Base-by-base conservation (phyloP, 352 stramenopile species). In the Phytophthora hibernalis region DNA sequence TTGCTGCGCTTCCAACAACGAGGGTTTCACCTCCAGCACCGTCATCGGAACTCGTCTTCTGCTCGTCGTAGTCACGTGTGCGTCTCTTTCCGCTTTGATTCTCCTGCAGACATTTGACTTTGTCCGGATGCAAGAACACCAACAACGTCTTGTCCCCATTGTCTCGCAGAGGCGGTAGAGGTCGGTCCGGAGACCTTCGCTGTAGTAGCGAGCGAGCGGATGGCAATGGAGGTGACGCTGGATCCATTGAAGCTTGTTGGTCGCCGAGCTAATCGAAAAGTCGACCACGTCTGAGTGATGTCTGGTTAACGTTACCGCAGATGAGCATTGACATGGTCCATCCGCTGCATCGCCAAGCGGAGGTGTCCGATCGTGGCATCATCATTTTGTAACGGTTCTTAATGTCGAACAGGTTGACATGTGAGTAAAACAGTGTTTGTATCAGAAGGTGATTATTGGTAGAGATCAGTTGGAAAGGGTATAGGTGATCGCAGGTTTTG, bases 1-100 rank as follows among this genome's bases (percentile, higher is more conserved):
- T 68, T 77, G 38, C 56, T 30, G 31, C 71, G 71, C 49, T 80
- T 83, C 24, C 49, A 54, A n/a, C 20, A 20, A 1, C 43, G 56
- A 5, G 54, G 59, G 11, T 51, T 69, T 10, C 53, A n/a, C n/a
- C n/a, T n/a, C n/a, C n/a, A n/a, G n/a, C 35, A 11, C 28, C 54
- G 10, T 65, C 60, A 1, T 70, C 65, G 2, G 65, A 68, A 22
- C 64, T 72, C 4, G 65, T 57, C 12, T 20, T 49, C 21, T 42
- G 52, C 3, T 61, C 48, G 33, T 74, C 65, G 30, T 53, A 52
- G 45, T 73, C 65, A 1, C 52, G 35, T 22, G 38, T 28, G 22
- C 30, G 48, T 57, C 54, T 55, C 52, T 68, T 72, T 13, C 38
- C 20, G 18, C 26, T 18, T 6, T 22, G 15, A 13, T 20, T 2